Percentiles rank a stretch among this genome's conserved stretches.
Conservation (phyloP, 2,329 filamentous ascomycete genomes). For the Gliomastix tumulicola region DNA sequence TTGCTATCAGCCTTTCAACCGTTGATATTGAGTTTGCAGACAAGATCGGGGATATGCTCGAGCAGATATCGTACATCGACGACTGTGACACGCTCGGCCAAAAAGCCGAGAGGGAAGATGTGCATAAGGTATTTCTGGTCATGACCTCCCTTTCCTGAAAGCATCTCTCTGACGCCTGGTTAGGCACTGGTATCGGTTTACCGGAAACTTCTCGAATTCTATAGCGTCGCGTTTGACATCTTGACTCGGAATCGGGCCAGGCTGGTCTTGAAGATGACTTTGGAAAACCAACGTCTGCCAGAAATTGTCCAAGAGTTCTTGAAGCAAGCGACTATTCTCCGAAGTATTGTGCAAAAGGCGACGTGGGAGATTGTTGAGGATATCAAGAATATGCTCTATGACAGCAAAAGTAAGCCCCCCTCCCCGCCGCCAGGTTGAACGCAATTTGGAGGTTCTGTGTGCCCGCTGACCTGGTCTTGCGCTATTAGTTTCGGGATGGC, state of each 20-base stretch:
- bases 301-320: conserved; percentile 14
- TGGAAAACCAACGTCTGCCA: conserved; percentile 14
- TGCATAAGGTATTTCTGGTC: conserved; percentile 8
- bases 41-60: conserved; percentile 16
- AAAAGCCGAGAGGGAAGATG: conserved; percentile 8
- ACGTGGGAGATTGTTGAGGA: conserved; percentile 14
- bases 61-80: conserved; percentile 19
- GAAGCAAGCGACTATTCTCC: conserved; percentile 13
- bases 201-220: conserved; percentile 16
- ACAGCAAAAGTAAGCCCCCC: conserved; percentile 14
- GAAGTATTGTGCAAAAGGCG: conserved; percentile 14
- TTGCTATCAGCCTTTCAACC: conserved; percentile 15
- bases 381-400: conserved; percentile 14
- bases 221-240: conserved; percentile 14
- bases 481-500: conserved; percentile 3
- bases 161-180: not conserved
- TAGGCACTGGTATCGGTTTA: conserved; percentile 16
- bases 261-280: conserved; percentile 12
- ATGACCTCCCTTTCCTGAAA: no score
- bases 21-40: conserved; percentile 10
- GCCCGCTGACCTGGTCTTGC: not conserved
- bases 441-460: no score
- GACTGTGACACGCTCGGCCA: conserved; percentile 19
- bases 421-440: no score
- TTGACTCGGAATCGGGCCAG: conserved; percentile 12